A percentile compares a stretch with the other conserved stretches of the same genome.
Conservation (phyloP, 176 grass and related monocot genomes). For the Dactylis glomerata region DNA sequence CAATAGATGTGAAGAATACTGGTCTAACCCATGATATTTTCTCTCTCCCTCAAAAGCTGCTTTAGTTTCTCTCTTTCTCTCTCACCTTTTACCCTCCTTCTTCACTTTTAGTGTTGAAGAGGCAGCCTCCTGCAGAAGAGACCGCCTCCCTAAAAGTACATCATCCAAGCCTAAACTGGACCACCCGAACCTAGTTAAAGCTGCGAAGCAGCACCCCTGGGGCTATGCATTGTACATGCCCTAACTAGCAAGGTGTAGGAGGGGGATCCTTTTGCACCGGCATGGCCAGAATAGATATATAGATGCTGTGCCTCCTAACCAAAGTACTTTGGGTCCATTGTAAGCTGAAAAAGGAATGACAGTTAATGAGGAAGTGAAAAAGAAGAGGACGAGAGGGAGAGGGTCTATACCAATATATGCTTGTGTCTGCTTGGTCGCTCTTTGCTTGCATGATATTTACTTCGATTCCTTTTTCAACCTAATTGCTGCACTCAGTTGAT, state of each 20-base stretch:
- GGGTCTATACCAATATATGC: conserved; percentile 1
- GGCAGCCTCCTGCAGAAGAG: too few species aligned
- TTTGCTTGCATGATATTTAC: conserved; percentile 2
- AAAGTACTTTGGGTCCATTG: conserved; percentile 52
- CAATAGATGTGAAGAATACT: too few species aligned
- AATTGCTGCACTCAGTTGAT: not conserved
- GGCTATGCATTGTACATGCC: too few species aligned
- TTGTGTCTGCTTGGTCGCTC: conserved; percentile 28
- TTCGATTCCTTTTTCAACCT: not conserved
- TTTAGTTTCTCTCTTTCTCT: too few species aligned
- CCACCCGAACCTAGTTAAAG: too few species aligned
- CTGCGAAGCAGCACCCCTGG: too few species aligned
- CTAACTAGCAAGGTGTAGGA: conserved; percentile 55
- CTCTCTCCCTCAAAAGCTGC: too few species aligned
- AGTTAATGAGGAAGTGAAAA: conserved; percentile 32
- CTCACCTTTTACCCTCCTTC: too few species aligned
- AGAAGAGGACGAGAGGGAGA: not conserved
- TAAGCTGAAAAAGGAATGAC: conserved; percentile 45
- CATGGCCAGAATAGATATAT: conserved; percentile 44
- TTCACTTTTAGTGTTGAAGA: too few species aligned
- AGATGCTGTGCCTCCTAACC: conserved; percentile 39
- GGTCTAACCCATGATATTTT: too few species aligned
- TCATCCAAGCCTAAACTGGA: too few species aligned
- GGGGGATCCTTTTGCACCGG: conserved; percentile 35
- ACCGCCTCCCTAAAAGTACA: too few species aligned